A percentile compares a stretch with the other conserved stretches of the same genome.
Evolutionary conservation across 1,139 yeast genomes (phyloP).

Genomic region (Suhomyces atakaporum): DNA sequence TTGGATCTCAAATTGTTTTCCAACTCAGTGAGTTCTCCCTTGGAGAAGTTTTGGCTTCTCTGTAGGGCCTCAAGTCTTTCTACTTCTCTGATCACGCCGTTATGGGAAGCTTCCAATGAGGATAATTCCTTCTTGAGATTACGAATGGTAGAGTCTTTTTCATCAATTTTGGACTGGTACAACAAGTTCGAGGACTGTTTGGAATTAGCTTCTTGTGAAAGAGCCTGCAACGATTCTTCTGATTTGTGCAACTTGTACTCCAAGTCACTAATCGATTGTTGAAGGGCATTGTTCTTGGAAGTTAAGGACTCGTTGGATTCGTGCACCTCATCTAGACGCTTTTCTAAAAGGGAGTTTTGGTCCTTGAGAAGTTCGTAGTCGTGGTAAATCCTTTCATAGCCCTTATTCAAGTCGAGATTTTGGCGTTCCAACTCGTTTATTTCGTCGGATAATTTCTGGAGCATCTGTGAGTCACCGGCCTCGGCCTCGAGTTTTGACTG

Average conservation of each 20-base stretch:
- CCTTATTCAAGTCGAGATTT: conserved; percentile 19
- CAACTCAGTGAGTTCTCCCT: conserved; percentile 3
- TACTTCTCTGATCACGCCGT: conserved; percentile 2
- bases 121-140: conserved; percentile 1
- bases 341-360: conserved; percentile 1
- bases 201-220: conserved; percentile 1
- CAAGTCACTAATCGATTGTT: not conserved
- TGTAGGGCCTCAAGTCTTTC: conserved; percentile 7
- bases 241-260: not conserved
- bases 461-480: conserved; percentile 8
- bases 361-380: conserved; percentile 7
- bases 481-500: conserved; percentile 7
- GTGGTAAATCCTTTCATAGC: conserved; percentile 17
- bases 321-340: conserved; percentile 2
- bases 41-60: not conserved
- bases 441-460: conserved; percentile 15
- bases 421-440: conserved; percentile 11
- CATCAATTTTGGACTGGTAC: not conserved
- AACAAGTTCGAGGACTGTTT: not conserved
- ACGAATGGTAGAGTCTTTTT: not conserved
- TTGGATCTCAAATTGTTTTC: not conserved
- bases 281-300: not conserved
- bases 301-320: not conserved
- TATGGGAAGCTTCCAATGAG: conserved; percentile 1
- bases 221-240: not conserved